Evolutionary conservation across 1,284 basidiomycete species (phyloP).

Genomic region (Retiboletus flavoniger): DNA sequence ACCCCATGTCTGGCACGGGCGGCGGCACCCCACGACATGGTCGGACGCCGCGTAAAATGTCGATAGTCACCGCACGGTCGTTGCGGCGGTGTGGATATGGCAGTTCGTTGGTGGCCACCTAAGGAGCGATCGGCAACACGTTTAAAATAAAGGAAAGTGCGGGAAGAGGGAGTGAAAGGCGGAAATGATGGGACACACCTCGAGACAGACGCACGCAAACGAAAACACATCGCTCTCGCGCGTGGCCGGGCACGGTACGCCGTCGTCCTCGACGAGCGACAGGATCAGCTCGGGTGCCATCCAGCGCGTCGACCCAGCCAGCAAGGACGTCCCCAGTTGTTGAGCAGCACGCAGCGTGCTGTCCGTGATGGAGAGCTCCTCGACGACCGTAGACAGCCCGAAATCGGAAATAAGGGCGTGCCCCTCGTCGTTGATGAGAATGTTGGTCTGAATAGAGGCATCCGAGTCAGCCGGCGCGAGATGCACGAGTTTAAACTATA

Average conservation of each 20-base stretch:
- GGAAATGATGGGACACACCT: constrained; percentile 32
- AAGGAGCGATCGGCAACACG: too few species aligned
- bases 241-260: constrained; percentile 42
- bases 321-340: constrained; percentile 45
- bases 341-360: constrained; percentile 25
- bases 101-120: constrained; percentile 51
- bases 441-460: constrained; percentile 45
- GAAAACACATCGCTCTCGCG: constrained; percentile 56
- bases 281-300: constrained; percentile 55
- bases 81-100: constrained; percentile 53
- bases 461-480: not conserved
- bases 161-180: not conserved
- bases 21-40: constrained; percentile 38
- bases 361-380: constrained; percentile 45
- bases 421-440: constrained; percentile 51
- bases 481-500: not conserved
- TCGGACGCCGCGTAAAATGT: constrained; percentile 50
- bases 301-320: constrained; percentile 49
- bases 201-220: constrained; percentile 55
- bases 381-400: constrained; percentile 55
- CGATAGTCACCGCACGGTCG: constrained; percentile 53
- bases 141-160: too few species aligned
- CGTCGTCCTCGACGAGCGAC: constrained; percentile 48
- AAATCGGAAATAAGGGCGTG: constrained; percentile 57
- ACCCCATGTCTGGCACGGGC: constrained; percentile 21